These are phyloP conservation scores for Aspergillus fijiensis DNA, from an alignment of 2,329 filamentous ascomycete species.

Conservation along the genomic window DNA sequence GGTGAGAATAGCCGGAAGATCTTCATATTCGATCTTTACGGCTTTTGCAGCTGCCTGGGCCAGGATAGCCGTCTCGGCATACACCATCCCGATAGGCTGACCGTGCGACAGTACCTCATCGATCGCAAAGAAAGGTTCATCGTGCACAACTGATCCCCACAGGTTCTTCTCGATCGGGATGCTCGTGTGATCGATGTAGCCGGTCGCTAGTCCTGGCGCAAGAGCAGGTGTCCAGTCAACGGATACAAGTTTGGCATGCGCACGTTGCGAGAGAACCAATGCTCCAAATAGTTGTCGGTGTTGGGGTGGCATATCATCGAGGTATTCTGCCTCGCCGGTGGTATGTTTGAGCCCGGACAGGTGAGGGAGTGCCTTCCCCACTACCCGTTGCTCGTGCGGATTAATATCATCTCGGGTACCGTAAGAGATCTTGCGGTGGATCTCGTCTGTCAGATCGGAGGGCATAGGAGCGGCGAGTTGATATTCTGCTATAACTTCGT, in stretches of 20 bases:
- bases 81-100: conserved; percentile 78
- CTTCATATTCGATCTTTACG: conserved; percentile 80
- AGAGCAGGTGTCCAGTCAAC: conserved; percentile 71
- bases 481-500: conserved; percentile 69
- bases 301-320: conserved; percentile 78
- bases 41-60: conserved; percentile 72
- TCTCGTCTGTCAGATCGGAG: conserved; percentile 68
- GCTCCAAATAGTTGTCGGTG: conserved; percentile 80
- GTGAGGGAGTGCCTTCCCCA: conserved; percentile 77
- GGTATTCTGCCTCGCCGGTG: conserved; percentile 84
- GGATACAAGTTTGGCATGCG: conserved; percentile 75
- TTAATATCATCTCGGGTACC: conserved; percentile 71
- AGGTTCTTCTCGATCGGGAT: conserved; percentile 73
- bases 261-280: conserved; percentile 75
- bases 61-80: conserved; percentile 69
- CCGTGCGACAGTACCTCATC: conserved; percentile 77
- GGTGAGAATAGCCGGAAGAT: conserved; percentile 76
- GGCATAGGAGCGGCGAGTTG: conserved; percentile 55
- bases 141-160: conserved; percentile 65
- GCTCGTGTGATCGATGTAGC: conserved; percentile 73
- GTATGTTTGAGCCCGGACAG: conserved; percentile 82
- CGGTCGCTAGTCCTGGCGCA: conserved; percentile 73
- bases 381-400: conserved; percentile 66
- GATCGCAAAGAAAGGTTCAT: conserved; percentile 81
- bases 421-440: conserved; percentile 73